phyloP scores from a whole-genome alignment of 306 rosid genomes.

The Prunus dulcis region DNA sequence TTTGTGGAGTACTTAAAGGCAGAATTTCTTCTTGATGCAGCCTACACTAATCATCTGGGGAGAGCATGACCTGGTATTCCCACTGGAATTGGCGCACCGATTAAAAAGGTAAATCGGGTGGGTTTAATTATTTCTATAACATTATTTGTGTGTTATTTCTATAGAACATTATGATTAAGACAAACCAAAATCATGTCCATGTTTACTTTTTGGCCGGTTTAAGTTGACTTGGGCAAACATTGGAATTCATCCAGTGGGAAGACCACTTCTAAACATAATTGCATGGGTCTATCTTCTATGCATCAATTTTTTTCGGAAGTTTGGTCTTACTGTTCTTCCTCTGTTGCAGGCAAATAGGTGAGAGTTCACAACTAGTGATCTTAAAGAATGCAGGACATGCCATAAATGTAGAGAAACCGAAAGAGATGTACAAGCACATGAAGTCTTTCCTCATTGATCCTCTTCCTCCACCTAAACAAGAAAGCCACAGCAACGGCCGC shows the following conservation, averaged over 20 bases:
- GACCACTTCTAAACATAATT: neutral
- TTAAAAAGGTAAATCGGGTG: conserved; percentile 48
- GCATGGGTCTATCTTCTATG: too few species aligned
- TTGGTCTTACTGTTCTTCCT: neutral
- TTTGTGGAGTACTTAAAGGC: conserved; percentile 12
- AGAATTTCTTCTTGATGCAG: conserved; percentile 40
- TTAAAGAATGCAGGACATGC: conserved; percentile 90
- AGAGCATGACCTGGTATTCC: conserved; percentile 75
- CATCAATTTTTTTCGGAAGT: too few species aligned
- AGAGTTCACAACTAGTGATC: conserved; percentile 54
- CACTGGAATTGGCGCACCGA: conserved; percentile 81
- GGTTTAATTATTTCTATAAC: neutral
- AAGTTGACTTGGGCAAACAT: neutral
- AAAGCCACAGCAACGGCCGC: conserved; percentile 38
- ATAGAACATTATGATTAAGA: neutral
- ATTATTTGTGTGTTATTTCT: neutral
- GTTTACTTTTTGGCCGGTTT: neutral
- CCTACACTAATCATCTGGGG: conserved; percentile 85
- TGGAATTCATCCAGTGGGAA: neutral
- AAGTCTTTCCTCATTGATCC: conserved; percentile 59
- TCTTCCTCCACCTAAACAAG: conserved; percentile 27
- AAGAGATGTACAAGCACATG: conserved; percentile 51
- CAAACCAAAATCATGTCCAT: neutral
- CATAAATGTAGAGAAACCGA: conserved; percentile 69
- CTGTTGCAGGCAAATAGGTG: conserved; percentile 63